Base-by-base conservation (phyloP, 371 early-diverging fungal genomes). In the Apophysomyces variabilis region DNA sequence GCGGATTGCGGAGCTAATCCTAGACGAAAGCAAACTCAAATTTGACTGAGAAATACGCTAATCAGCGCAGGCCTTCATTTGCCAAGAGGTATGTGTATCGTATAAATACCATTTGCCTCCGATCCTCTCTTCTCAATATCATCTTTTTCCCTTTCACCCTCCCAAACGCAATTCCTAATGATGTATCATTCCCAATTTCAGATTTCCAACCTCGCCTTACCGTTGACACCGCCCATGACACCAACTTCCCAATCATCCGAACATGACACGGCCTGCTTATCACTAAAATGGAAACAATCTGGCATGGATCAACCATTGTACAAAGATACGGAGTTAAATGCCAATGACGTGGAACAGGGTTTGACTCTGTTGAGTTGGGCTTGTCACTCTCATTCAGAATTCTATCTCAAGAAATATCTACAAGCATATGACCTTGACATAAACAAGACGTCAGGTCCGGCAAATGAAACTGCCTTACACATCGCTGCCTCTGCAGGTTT, bases 401-500 rank as follows among this genome's bases (percentile, higher is more conserved):
- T 61, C 9, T 66, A 72, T 9, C 50, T 78, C 32, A 38, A 70
- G 47, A 44, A 69, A 6, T 41, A 77, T 26, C 21, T 73, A 26
- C 45, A 44, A 7, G 54, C 60, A 46, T 62, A 61, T 4, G 68
- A 78, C 56, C 64, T 77, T 36, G 71, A 79, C 35, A 63, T 71
- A 58, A 73, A 74, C 44, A 41, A 67, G 16, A 69, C 61, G 7
- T 68, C 70, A 50, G 54, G 54, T 11, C 54, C 54, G 8, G 68
- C 73, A 43, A 58, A 66, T 39, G 67, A 74, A 35, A 78, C 80
- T 1, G 79, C 78, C 2, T 47, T 83, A 4, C 84, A 83, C 32
- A 66, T 76, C 35, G 79, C 84, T 5, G 76, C 70, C 37, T 21
- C 71, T 35, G 56, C 66, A n/a, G 79, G 77, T 13, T 82, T 79